Conservation (phyloP, 202 grass and related monocot genomes). For the Panicum virgatum region DNA sequence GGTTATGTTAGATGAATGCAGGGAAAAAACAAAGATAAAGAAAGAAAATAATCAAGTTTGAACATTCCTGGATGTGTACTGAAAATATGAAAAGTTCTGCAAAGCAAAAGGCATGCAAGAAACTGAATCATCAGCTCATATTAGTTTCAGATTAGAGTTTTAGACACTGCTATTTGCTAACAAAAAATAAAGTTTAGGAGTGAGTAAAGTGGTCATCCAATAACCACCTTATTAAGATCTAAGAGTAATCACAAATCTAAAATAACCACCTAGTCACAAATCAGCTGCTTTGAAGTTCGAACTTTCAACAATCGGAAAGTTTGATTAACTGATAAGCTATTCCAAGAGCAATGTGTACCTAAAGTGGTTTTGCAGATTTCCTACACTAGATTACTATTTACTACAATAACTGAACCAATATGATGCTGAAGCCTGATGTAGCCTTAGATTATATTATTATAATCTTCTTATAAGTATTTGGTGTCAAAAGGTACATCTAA, state of each 20-base stretch:
- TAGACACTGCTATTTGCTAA: neutral
- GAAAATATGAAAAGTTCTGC: neutral
- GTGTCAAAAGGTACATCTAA: neutral
- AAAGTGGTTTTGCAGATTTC: constrained; percentile 3
- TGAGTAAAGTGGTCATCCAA: neutral
- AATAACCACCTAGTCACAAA: neutral
- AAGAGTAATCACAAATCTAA: neutral
- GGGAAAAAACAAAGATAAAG: neutral
- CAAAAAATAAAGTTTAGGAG: neutral
- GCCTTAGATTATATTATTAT: neutral
- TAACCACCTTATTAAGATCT: neutral
- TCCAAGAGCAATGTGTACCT: neutral
- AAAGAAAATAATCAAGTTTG: neutral
- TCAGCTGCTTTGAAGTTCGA: neutral
- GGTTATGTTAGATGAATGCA: neutral
- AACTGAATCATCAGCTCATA: neutral
- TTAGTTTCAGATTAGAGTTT: neutral
- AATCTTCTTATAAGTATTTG: neutral
- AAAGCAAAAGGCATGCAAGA: neutral
- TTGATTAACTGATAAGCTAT: neutral
- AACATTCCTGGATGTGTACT: neutral
- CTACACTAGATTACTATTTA: neutral
- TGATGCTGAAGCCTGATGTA: neutral
- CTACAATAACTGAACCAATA: neutral
- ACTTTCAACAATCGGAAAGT: neutral